Evolutionary conservation across 2,329 filamentous ascomycete genomes (phyloP).

Genomic region (Phoma sp.): DNA sequence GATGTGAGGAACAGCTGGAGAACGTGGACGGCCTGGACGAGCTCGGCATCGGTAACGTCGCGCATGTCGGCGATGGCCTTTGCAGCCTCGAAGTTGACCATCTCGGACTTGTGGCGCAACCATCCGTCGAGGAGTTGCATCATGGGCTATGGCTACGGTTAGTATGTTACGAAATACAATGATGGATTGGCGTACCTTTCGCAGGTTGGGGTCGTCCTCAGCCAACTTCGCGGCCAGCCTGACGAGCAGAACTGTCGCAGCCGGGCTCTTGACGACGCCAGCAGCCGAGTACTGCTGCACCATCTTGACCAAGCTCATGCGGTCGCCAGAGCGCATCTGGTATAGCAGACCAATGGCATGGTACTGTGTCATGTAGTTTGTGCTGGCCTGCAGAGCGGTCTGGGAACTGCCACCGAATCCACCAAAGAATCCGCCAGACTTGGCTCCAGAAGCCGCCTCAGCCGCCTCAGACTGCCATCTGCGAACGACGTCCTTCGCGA

Average conservation of each 20-base stretch:
- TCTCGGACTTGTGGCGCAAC: slow-evolving; percentile 96
- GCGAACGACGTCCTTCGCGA: slow-evolving; percentile 92
- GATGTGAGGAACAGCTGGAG: slow-evolving; percentile 97
- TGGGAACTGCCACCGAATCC: slow-evolving; percentile 86
- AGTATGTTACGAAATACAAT: slow-evolving; percentile 2
- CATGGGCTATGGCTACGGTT: slow-evolving; percentile 70
- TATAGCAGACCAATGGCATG: slow-evolving; percentile 97
- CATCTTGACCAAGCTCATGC: slow-evolving; percentile 99
- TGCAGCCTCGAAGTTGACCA: slow-evolving; percentile 94
- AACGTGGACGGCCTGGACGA: slow-evolving; percentile 90
- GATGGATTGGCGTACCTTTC: slow-evolving; percentile 59
- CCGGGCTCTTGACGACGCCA: slow-evolving; percentile 92
- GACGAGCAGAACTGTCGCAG: slow-evolving; percentile 90
- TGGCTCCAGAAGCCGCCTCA: slow-evolving; percentile 89
- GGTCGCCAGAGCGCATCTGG: slow-evolving; percentile 96
- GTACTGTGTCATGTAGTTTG: slow-evolving; percentile 98
- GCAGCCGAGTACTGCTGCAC: slow-evolving; percentile 97
- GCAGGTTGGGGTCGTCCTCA: slow-evolving; percentile 86
- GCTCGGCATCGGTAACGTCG: slow-evolving; percentile 90
- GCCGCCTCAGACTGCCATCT: slow-evolving; percentile 99
- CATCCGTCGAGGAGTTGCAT: slow-evolving; percentile 95
- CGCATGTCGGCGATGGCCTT: slow-evolving; percentile 97
- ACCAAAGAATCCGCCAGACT: slow-evolving; percentile 89
- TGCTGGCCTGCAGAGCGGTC: slow-evolving; percentile 72
- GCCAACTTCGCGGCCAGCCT: slow-evolving; percentile 91